Evolutionary conservation across 225 moss, liverwort and hornwort species (phyloP), one percentile per base, ranked within the genome.

Genomic region (Antitrichia curtipendula): DNA sequence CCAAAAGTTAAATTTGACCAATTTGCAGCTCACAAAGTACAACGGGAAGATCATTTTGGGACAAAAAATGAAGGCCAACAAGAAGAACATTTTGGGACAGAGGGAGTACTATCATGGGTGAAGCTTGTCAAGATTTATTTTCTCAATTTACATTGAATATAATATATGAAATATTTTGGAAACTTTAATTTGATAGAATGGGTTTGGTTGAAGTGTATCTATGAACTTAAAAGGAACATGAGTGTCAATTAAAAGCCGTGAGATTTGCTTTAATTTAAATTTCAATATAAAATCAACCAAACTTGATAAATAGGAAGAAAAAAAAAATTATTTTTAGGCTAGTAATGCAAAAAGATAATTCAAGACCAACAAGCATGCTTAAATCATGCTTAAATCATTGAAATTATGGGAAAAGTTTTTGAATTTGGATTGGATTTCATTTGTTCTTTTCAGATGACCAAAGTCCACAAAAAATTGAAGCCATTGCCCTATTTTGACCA

Each of bases 201-300:
- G 13, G 0, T 13, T 50, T 50, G 21, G 3, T 0, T 34, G 0
- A 75, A 75, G 7, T 8, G 32, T 13, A 75, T 50, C 3, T 50
- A 32, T 32, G 1, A 34, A 18, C 12, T 5, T 50, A 13, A 0
- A 12, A 0, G 32, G 32, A 49, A 49, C 49, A 32, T 21, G 2
- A 75, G 5, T 21, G 1, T 8, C 13, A 50, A 50, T 43, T 50
- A 34, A 21, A 75, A 74, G 22, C 1, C 4, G 50, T 20, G 5
- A 50, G 5, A 74, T 74, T 49, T 2, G 32, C 3, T 49, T 49
- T 49, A 50, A 20, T 49, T 20, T 32, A 49, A 74, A 73, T 50
- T 74, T 31, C 5, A 32, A 50, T 32, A 7, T 49, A 8, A 32
- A 50, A 32, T 32, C 32, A 32, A 32, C 4, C 21, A 74, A 50